phyloP scores from a whole-genome alignment of 306 rosid species.

The Quercus wislizeni region DNA sequence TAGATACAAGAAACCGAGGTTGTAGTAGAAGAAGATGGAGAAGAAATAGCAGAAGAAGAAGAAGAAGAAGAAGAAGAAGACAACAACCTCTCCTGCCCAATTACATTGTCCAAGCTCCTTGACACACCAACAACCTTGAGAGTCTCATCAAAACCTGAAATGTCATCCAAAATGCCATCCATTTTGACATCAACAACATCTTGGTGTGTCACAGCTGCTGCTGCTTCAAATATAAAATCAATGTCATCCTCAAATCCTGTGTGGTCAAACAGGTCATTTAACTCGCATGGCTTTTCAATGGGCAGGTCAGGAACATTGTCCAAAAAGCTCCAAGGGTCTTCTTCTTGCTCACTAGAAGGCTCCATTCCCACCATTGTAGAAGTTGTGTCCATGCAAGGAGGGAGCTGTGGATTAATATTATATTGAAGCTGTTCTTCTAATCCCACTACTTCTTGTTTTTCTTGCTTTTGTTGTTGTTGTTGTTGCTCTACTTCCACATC shows the following conservation, averaged over 20 bases:
- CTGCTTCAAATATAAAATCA: constrained; percentile 44
- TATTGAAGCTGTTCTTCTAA: constrained; percentile 4
- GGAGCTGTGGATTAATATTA: constrained; percentile 1
- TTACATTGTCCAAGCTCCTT: background rate
- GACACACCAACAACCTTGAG: constrained; percentile 12
- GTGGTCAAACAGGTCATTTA: constrained; percentile 43
- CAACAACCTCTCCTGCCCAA: constrained; percentile 17
- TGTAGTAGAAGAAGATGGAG: constrained; percentile 61
- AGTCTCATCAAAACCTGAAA: constrained; percentile 8
- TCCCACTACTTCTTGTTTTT: constrained; percentile 7
- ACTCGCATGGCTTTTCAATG: constrained; percentile 26
- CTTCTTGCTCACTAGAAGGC: constrained; percentile 26
- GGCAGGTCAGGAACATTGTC: constrained; percentile 38
- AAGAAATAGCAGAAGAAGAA: constrained; percentile 52
- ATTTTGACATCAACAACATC: constrained; percentile 25
- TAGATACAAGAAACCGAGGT: constrained; percentile 48
- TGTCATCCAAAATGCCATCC: constrained; percentile 27
- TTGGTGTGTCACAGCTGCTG: constrained; percentile 8
- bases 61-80: constrained; percentile 45
- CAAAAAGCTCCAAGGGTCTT: constrained; percentile 57
- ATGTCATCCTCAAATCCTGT: constrained; percentile 60
- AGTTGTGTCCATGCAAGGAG: constrained; percentile 28
- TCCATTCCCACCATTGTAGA: constrained; percentile 38
- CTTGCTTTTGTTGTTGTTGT: background rate
- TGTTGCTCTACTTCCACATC: constrained; percentile 23